Evolutionary conservation across 176 grass and related monocot species (phyloP).

Genomic region (Leersia perrieri): DNA sequence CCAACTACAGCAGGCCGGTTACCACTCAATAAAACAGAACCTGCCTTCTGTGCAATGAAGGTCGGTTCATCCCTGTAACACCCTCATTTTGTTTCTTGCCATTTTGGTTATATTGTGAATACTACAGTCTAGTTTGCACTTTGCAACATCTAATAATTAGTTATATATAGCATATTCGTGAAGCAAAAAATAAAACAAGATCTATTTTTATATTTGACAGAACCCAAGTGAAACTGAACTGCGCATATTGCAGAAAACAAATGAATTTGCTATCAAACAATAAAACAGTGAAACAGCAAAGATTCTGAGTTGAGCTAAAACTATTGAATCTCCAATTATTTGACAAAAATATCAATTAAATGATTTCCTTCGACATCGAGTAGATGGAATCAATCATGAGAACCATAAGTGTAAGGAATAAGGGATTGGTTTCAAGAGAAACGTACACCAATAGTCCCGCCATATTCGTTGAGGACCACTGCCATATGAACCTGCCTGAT

Average conservation of each 20-base stretch:
- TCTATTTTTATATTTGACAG: not conserved
- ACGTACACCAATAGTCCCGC: slow-evolving; percentile 96
- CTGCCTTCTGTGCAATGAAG: not conserved
- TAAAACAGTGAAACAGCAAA: not conserved
- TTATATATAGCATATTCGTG: not conserved
- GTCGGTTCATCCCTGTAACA: not conserved
- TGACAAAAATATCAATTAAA: not conserved
- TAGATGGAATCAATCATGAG: not conserved
- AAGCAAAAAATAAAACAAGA: not conserved
- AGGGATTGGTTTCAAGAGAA: slow-evolving; percentile 27
- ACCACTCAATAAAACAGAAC: not conserved
- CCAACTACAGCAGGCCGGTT: not conserved
- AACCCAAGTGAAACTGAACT: not conserved
- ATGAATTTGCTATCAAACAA: not conserved
- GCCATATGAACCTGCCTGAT: slow-evolving; percentile 99
- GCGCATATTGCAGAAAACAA: not conserved
- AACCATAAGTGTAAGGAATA: slow-evolving; percentile 17
- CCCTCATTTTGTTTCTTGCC: not conserved
- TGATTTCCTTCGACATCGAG: not conserved
- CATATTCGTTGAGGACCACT: slow-evolving; percentile 98
- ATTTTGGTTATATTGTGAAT: not conserved
- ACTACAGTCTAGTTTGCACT: not conserved
- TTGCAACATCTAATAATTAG: not conserved
- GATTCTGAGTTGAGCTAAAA: not conserved
- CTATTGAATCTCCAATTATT: not conserved